Evolutionary conservation across 2,329 filamentous ascomycete species (phyloP).

Genomic region (Arthrinium phaeospermum): DNA sequence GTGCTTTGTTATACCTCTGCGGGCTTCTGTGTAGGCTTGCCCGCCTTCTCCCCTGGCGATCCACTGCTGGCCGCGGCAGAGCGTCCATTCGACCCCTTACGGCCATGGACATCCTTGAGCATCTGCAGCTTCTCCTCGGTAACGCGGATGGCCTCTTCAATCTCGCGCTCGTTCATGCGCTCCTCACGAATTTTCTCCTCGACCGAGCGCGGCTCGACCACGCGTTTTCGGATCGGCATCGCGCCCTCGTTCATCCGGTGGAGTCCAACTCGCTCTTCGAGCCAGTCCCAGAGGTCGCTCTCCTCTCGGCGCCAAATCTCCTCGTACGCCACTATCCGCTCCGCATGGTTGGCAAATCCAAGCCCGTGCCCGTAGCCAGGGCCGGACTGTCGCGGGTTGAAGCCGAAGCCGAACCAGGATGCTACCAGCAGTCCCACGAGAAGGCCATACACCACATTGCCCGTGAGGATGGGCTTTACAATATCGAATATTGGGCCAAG

Average conservation of each 20-base stretch:
- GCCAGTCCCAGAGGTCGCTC: slow-evolving; percentile 89
- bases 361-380: slow-evolving; percentile 46
- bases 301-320: slow-evolving; percentile 92
- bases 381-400: slow-evolving; percentile 45
- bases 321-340: slow-evolving; percentile 84
- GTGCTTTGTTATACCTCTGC: neutral
- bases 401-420: slow-evolving; percentile 73
- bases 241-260: slow-evolving; percentile 57
- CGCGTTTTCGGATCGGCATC: slow-evolving; percentile 51
- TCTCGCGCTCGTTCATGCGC: slow-evolving; percentile 73
- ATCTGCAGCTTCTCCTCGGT: slow-evolving; percentile 84
- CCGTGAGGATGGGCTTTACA: slow-evolving; percentile 72
- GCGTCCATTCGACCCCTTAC: neutral
- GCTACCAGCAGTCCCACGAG: slow-evolving; percentile 75
- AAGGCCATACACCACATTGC: slow-evolving; percentile 78
- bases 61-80: neutral
- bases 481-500: slow-evolving; percentile 74
- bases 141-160: slow-evolving; percentile 80
- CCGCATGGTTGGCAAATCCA: slow-evolving; percentile 55
- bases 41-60: neutral
- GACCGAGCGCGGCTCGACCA: slow-evolving; percentile 59
- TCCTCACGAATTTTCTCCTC: slow-evolving; percentile 65
- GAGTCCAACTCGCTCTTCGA: slow-evolving; percentile 84
- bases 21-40: slow-evolving; percentile 6
- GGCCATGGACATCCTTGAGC: slow-evolving; percentile 56